phyloP scores from a whole-genome alignment of 495 filamentous ascomycete genomes.

The Daldinia decipiens region DNA sequence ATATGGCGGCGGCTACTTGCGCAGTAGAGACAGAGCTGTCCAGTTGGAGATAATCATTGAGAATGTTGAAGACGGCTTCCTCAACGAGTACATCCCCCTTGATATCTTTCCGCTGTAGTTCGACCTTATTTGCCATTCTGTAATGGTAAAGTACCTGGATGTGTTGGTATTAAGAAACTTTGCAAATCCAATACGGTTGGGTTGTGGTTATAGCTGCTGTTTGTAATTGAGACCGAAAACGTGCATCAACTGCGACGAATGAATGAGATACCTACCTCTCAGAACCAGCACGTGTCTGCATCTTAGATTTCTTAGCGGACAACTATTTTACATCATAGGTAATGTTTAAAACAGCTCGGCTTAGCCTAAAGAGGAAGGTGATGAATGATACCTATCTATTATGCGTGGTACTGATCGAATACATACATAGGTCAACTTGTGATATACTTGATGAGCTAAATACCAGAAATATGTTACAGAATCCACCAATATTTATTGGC shows the following conservation, averaged over 20 bases:
- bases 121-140: slow-evolving; percentile 16
- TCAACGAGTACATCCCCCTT: slow-evolving; percentile 12
- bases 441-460: too few relatives aligned
- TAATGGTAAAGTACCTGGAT: not conserved
- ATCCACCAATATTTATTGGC: not conserved
- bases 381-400: not conserved
- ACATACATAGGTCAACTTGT: not conserved
- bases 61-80: slow-evolving; percentile 45
- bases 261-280: slow-evolving; percentile 11
- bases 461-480: not conserved
- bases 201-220: not conserved
- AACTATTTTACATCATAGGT: slow-evolving; percentile 6
- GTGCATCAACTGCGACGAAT: not conserved
- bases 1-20: slow-evolving; percentile 27
- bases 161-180: not conserved
- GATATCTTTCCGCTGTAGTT: slow-evolving; percentile 9
- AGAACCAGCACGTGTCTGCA: slow-evolving; percentile 28
- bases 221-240: not conserved
- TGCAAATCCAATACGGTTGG: not conserved
- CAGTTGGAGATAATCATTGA: slow-evolving; percentile 35
- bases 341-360: not conserved
- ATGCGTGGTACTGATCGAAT: too few relatives aligned
- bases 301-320: slow-evolving; percentile 4
- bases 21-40: slow-evolving; percentile 17
- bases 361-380: slow-evolving; percentile 33